A percentile compares a stretch with the other conserved stretches of the same genome.
Conservation (phyloP, 495 filamentous ascomycete species). For the Neurospora sp. region DNA sequence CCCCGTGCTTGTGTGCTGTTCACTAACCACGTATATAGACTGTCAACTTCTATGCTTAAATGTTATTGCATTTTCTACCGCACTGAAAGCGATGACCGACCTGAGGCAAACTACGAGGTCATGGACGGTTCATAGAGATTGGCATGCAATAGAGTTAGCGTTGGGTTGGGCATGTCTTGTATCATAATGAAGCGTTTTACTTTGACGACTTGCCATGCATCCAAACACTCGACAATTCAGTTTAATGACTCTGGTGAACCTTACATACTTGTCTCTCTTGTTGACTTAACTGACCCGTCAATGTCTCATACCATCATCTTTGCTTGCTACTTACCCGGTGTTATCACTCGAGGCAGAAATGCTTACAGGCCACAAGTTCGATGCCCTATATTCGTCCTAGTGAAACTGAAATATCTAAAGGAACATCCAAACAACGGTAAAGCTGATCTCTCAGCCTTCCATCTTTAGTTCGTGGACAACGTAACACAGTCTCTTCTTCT, state of each 20-base stretch:
- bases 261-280: background rate
- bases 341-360: background rate
- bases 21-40: slow-evolving; percentile 34
- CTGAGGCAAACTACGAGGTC: background rate
- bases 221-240: background rate
- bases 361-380: background rate
- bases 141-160: slow-evolving; percentile 6
- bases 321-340: background rate
- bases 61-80: slow-evolving; percentile 13
- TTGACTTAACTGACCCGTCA: background rate
- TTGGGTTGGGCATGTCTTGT: slow-evolving; percentile 1
- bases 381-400: background rate
- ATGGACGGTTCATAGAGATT: slow-evolving; percentile 6
- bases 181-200: slow-evolving; percentile 3
- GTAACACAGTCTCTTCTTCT: background rate
- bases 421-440: background rate
- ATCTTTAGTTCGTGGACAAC: background rate
- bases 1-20: background rate
- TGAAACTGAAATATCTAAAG: background rate
- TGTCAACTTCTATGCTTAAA: slow-evolving; percentile 52
- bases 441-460: background rate
- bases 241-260: background rate
- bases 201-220: background rate
- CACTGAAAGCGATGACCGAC: background rate
- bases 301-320: background rate